These are phyloP conservation scores for Nicotiana tomentosiformis DNA, from an alignment of 257 asterid species.

Conservation along the genomic window DNA sequence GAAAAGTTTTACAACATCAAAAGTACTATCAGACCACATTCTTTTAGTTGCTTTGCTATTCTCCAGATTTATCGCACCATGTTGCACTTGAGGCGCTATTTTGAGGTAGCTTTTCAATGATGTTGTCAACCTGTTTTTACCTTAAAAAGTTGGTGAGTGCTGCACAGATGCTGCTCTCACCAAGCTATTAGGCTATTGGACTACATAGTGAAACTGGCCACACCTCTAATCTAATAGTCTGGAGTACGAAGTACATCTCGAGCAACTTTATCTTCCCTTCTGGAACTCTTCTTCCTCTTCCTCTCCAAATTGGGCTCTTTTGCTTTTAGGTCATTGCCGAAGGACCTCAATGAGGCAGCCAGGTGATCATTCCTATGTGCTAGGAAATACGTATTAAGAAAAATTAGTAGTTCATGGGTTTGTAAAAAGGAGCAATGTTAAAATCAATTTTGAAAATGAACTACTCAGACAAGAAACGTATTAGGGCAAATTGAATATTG, in stretches of 20 bases:
- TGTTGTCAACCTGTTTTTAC: background rate
- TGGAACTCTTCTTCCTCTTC: conserved; percentile 60
- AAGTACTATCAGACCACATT: background rate
- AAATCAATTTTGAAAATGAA: background rate
- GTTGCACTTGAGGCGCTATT: background rate
- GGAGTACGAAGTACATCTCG: conserved; percentile 36
- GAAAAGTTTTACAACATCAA: background rate
- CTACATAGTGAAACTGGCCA: background rate
- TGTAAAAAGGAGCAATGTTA: background rate
- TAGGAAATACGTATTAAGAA: conserved; percentile 25
- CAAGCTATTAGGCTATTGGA: conserved; percentile 1
- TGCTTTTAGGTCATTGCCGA: conserved; percentile 60
- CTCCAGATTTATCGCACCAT: background rate
- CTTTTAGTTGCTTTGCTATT: background rate
- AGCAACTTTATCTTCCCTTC: conserved; percentile 39
- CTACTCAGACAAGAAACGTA: background rate
- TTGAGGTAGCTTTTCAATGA: background rate
- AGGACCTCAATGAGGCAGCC: conserved; percentile 61
- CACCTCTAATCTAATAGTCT: conserved; percentile 25
- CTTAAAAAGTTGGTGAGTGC: background rate
- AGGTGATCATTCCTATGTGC: conserved; percentile 88
- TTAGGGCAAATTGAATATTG: background rate
- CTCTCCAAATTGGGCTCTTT: conserved; percentile 68
- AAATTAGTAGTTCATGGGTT: background rate
- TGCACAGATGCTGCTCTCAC: background rate